These are phyloP conservation scores for Shiraia bambusicola DNA, from an alignment of 2,329 filamentous ascomycete species.

Conservation along the genomic window DNA sequence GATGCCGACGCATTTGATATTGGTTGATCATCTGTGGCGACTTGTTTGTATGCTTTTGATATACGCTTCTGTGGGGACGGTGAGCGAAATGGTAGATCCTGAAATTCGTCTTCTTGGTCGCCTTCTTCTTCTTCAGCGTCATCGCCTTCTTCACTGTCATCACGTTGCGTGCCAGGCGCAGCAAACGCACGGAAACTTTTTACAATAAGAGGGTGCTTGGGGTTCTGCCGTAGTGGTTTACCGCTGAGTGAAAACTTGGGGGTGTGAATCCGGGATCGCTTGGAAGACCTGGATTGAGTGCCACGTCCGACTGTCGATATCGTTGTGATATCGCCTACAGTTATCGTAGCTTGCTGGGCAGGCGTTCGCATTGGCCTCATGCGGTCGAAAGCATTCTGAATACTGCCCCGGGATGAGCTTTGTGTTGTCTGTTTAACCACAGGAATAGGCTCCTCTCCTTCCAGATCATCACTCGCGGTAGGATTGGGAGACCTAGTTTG, in stretches of 20 bases:
- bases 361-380: slow-evolving; percentile 65
- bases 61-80: slow-evolving; percentile 17
- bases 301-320: slow-evolving; percentile 63
- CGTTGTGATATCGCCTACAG: slow-evolving; percentile 67
- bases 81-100: slow-evolving; percentile 14
- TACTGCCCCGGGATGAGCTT: slow-evolving; percentile 41
- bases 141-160: slow-evolving; percentile 34
- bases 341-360: slow-evolving; percentile 70
- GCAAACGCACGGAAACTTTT: slow-evolving; percentile 55
- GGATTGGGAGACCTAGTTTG: slow-evolving; percentile 15
- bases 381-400: slow-evolving; percentile 64
- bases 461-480: slow-evolving; percentile 11
- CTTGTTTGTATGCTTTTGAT: slow-evolving; percentile 13
- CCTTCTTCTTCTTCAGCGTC: slow-evolving; percentile 21
- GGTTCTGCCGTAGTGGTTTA: slow-evolving; percentile 29
- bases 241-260: slow-evolving; percentile 39
- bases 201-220: slow-evolving; percentile 43
- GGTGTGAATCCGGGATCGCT: slow-evolving; percentile 46
- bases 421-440: slow-evolving; percentile 34
- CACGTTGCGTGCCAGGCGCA: slow-evolving; percentile 53
- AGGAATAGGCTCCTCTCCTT: slow-evolving; percentile 27
- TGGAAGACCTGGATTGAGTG: slow-evolving; percentile 50
- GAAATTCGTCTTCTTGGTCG: slow-evolving; percentile 17
- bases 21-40: slow-evolving; percentile 17
- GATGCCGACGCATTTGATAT: slow-evolving; percentile 16